Evolutionary conservation across 306 rosid species (phyloP), one percentile per base, ranked within the genome.

Genomic region (Castanea mollissima): DNA sequence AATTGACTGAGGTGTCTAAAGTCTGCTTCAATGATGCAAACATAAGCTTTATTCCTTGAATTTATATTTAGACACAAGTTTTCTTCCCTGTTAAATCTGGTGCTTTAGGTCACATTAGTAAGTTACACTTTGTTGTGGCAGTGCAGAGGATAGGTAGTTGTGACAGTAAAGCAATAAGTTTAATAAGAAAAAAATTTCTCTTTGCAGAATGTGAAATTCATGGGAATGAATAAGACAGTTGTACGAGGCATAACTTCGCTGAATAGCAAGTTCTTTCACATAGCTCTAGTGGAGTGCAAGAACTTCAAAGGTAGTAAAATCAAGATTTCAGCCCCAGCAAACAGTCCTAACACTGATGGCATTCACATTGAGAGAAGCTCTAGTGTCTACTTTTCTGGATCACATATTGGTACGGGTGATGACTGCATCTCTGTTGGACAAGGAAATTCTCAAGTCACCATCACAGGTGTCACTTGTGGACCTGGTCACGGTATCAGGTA

Each of bases 401-500:
- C 89, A 3, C 76, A 15, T 13, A 83, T 88, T 29, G 83, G 68
- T 9, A 83, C 85, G 0, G 91, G 89, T 4, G 89, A 88, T 49
- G 91, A 88, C 65, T 88, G 89, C 78, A 81, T 88, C 49, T 88
- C 87, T 19, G 69, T 88, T 46, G 89, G 91, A 46, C 84, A 85
- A 76, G 87, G 91, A 71, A 88, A 88, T 29, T 85, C 87, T 60
- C 86, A 63, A 2, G 73, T 85, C 76, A 83, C 87, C 19, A 63
- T 88, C 58, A 65, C 86, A 34, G 58, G 80, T 69, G 74, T 88
- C 71, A 56, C 25, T 35, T 85, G 89, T 35, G 89, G 91, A 72
- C 91, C 91, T 0, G 91, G 91, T 49, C 91, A 85, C 55, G 89
- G 91, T 23, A 88, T 88, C 75, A 88, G 88, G 88, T 82, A 57